Conservation (phyloP, 306 rosid genomes). For the Gillenia trifoliata region DNA sequence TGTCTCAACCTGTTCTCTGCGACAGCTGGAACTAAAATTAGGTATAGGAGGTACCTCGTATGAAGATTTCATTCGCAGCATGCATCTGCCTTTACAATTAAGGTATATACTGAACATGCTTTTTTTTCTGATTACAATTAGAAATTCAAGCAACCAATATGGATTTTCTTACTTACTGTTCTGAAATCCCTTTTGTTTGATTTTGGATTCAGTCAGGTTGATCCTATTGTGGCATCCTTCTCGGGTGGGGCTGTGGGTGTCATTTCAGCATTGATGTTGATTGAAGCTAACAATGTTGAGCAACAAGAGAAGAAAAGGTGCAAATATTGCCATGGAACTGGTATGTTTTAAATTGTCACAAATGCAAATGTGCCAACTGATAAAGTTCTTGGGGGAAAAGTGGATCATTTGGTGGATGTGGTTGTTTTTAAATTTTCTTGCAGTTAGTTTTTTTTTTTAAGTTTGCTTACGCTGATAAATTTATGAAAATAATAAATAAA, state of each 20-base stretch:
- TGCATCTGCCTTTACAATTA: conserved; percentile 86
- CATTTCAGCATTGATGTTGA: conserved; percentile 84
- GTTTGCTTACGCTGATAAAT: background rate
- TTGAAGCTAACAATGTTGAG: conserved; percentile 89
- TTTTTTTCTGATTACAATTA: background rate
- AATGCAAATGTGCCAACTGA: background rate
- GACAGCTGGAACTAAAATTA: conserved; percentile 88
- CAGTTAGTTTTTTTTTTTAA: background rate
- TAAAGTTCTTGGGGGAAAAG: background rate
- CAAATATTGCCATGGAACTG: conserved; percentile 90
- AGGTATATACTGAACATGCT: conserved; percentile 39
- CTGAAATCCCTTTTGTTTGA: conserved; percentile 19
- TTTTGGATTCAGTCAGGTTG: conserved; percentile 72
- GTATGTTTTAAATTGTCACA: conserved; percentile 30
- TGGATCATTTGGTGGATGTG: background rate
- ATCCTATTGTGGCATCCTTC: conserved; percentile 95
- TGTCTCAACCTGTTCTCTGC: conserved; percentile 20
- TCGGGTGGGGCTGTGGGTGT: conserved; percentile 98
- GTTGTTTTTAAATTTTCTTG: background rate
- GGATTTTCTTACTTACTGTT: conserved; percentile 15
- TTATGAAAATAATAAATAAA: background rate
- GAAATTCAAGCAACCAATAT: conserved; percentile 4
- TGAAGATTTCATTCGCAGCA: conserved; percentile 83
- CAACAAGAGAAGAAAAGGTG: conserved; percentile 92
- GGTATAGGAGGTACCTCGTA: conserved; percentile 92